Percentiles rank a stretch among this genome's conserved stretches.
Conservation (phyloP, 2,329 filamentous ascomycete species). For the Cadophora sp. region DNA sequence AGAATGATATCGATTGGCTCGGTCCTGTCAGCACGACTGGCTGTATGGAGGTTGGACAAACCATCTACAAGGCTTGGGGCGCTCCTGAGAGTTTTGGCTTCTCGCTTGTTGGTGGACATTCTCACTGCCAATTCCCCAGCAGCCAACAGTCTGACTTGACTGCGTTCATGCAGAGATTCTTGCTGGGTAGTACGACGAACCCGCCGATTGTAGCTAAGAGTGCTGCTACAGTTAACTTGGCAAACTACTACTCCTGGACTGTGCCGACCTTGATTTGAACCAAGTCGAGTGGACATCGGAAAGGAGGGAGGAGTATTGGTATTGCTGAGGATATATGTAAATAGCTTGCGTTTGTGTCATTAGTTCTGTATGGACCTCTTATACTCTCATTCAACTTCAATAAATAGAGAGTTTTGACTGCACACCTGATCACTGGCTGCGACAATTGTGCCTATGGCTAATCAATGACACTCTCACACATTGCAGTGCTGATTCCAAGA, state of each 20-base stretch:
- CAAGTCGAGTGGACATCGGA: background rate
- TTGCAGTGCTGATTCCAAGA: too few relatives aligned
- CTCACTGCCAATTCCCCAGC: conserved; percentile 58
- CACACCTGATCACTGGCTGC: too few relatives aligned
- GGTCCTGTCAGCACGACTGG: conserved; percentile 59
- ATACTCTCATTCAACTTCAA: background rate
- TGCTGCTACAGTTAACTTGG: conserved; percentile 16
- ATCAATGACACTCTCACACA: too few relatives aligned
- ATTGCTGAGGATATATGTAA: background rate
- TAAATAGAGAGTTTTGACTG: background rate
- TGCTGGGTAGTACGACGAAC: conserved; percentile 41
- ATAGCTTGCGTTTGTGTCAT: background rate
- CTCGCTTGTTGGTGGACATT: conserved; percentile 54
- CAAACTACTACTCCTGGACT: conserved; percentile 24
- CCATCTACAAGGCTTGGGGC: conserved; percentile 62
- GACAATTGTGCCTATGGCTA: too few relatives aligned
- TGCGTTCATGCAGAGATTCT: conserved; percentile 57
- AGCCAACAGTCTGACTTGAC: conserved; percentile 53
- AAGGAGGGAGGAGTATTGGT: background rate
- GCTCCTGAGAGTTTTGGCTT: conserved; percentile 59
- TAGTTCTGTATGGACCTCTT: background rate
- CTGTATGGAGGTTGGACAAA: conserved; percentile 59
- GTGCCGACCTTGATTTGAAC: conserved; percentile 22
- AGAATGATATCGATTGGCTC: conserved; percentile 60
- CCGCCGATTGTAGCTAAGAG: conserved; percentile 20